Percentiles rank a stretch among this genome's conserved stretches.
These are phyloP conservation scores for Salinomyces thailandicus DNA, from an alignment of 2,329 filamentous ascomycete species.

Conservation along the genomic window DNA sequence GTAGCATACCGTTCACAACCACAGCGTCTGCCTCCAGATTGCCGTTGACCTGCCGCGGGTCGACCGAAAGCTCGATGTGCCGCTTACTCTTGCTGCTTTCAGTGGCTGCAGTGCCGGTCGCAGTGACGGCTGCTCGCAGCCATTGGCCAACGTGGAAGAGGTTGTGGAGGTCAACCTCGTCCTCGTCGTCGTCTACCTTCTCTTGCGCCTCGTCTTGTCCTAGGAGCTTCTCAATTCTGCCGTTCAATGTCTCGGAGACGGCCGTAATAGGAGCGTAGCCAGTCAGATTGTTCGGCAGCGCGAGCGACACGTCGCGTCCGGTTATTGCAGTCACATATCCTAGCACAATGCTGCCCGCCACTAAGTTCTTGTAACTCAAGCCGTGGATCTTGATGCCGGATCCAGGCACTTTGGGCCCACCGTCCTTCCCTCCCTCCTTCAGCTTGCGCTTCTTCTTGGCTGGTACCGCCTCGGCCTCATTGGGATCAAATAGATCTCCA, in stretches of 20 bases:
- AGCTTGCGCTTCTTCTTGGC: slow-evolving; percentile 43
- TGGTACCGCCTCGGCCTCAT: slow-evolving; percentile 30
- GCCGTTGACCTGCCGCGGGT: slow-evolving; percentile 67
- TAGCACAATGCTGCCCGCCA: slow-evolving; percentile 76
- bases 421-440: slow-evolving; percentile 36
- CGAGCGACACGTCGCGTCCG: slow-evolving; percentile 64
- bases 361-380: slow-evolving; percentile 66
- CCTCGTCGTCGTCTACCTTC: slow-evolving; percentile 41
- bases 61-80: slow-evolving; percentile 77
- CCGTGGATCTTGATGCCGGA: slow-evolving; percentile 62
- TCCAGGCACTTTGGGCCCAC: slow-evolving; percentile 33
- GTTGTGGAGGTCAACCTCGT: slow-evolving; percentile 59
- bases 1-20: slow-evolving; percentile 64
- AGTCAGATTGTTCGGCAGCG: slow-evolving; percentile 83
- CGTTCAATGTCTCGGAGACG: slow-evolving; percentile 70
- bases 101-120: slow-evolving; percentile 57
- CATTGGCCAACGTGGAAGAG: slow-evolving; percentile 82
- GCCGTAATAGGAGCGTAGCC: slow-evolving; percentile 87
- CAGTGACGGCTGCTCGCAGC: slow-evolving; percentile 70
- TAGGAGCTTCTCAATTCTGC: slow-evolving; percentile 58
- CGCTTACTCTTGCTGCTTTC: slow-evolving; percentile 55
- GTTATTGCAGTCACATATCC: slow-evolving; percentile 79
- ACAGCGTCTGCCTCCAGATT: slow-evolving; percentile 64
- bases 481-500: slow-evolving; percentile 34
- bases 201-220: slow-evolving; percentile 50